phyloP scores from a whole-genome alignment of 345 rosid species.

The Populus tremula region DNA sequence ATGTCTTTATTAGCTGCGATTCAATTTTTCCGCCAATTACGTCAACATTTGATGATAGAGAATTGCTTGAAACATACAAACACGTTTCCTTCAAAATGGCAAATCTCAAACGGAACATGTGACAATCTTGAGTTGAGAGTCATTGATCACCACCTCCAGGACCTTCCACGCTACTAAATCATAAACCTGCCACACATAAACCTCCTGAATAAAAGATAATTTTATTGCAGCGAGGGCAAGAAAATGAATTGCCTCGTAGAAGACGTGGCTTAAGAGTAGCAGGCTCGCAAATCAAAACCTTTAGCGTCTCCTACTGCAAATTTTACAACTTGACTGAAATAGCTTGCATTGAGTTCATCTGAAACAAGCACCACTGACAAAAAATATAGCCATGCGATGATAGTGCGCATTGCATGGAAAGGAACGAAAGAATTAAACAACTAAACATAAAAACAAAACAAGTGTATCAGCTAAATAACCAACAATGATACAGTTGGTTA shows the following conservation, averaged over 20 bases:
- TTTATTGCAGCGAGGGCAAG: neutral
- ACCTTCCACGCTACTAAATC: neutral
- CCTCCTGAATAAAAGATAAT: neutral
- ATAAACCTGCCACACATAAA: neutral
- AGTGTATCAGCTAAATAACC: conserved; percentile 31
- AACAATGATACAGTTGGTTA: conserved; percentile 32
- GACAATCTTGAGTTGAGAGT: neutral
- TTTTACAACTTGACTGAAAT: neutral
- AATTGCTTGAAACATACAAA: neutral
- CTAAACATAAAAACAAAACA: conserved; percentile 7
- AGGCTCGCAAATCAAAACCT: neutral
- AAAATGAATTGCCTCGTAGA: neutral
- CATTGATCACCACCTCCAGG: neutral
- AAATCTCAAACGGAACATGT: neutral
- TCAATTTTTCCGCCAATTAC: neutral
- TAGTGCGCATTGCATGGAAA: neutral
- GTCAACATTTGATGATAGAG: neutral
- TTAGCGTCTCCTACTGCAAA: neutral
- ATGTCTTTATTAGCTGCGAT: neutral
- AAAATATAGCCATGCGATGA: neutral
- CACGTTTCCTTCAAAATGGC: neutral
- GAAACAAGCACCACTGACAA: neutral
- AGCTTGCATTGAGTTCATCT: neutral
- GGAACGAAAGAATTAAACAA: conserved; percentile 15
- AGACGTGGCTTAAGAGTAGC: neutral